Evolutionary conservation across 2,329 filamentous ascomycete species (phyloP).

Genomic region (Aspergillus terreus): DNA sequence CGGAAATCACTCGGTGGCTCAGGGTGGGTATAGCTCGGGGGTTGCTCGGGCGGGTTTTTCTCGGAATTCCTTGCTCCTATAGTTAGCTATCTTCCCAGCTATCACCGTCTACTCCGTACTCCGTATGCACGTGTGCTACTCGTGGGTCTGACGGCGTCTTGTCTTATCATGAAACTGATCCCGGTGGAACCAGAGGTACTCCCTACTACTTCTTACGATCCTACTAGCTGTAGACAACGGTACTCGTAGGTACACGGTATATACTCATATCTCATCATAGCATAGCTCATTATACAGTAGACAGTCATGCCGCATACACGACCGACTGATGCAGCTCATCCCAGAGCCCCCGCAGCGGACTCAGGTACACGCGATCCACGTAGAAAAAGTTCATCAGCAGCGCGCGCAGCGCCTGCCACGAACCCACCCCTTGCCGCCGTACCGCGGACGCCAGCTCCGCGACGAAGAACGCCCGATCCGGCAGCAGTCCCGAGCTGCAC

Average conservation of each 20-base stretch:
- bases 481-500: slow-evolving; percentile 23
- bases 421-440: slow-evolving; percentile 22
- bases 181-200: no score
- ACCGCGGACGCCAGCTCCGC: slow-evolving; percentile 27
- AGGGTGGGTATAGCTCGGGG: slow-evolving; percentile 7
- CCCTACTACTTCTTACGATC: no score
- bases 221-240: no score
- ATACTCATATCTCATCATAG: background rate
- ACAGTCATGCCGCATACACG: background rate
- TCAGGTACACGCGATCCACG: slow-evolving; percentile 31
- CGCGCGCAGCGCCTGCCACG: slow-evolving; percentile 32
- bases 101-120: no score
- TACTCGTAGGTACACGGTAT: background rate
- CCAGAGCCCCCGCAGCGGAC: slow-evolving; percentile 29
- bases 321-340: slow-evolving; percentile 20
- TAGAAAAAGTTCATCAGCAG: slow-evolving; percentile 35
- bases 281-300: slow-evolving; percentile 1
- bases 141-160: no score
- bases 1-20: background rate
- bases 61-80: slow-evolving; percentile 2
- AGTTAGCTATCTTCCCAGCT: background rate
- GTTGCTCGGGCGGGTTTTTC: slow-evolving; percentile 2
- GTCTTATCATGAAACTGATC: no score
- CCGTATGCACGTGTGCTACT: no score
- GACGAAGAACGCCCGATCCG: slow-evolving; percentile 31